Conservation (phyloP, 768 basidiomycete genomes). For the Lactarius sp. region DNA sequence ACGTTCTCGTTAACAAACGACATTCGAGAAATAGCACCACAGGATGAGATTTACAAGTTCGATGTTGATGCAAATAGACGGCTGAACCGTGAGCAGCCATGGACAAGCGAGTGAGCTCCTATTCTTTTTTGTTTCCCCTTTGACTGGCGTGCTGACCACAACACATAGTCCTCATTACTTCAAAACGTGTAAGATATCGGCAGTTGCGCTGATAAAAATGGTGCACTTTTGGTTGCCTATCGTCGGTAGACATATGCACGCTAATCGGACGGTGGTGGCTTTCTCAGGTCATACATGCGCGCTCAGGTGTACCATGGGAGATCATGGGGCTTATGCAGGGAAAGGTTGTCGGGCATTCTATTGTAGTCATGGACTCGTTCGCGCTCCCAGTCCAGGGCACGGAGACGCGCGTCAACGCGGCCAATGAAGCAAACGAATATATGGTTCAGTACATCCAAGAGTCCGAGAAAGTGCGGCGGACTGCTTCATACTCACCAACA, state of each 20-base stretch:
- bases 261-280: slow-evolving; percentile 12
- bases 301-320: slow-evolving; percentile 95
- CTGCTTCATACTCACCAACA: background rate
- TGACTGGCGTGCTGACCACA: slow-evolving; percentile 3
- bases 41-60: slow-evolving; percentile 77
- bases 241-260: background rate
- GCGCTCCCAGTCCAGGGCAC: slow-evolving; percentile 97
- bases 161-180: slow-evolving; percentile 66
- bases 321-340: slow-evolving; percentile 99
- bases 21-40: slow-evolving; percentile 60
- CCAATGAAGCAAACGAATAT: slow-evolving; percentile 94
- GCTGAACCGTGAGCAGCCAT: slow-evolving; percentile 68
- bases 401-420: slow-evolving; percentile 96
- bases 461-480: slow-evolving; percentile 63
- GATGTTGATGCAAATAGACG: slow-evolving; percentile 63
- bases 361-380: slow-evolving; percentile 93
- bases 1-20: slow-evolving; percentile 71
- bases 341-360: slow-evolving; percentile 73
- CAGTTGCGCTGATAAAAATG: slow-evolving; percentile 95
- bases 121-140: background rate
- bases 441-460: slow-evolving; percentile 91
- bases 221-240: slow-evolving; percentile 34
- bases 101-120: slow-evolving; percentile 75
- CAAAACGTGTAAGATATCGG: slow-evolving; percentile 91
- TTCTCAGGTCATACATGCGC: slow-evolving; percentile 90